These are phyloP conservation scores for Alisma plantagoaquatica DNA, from an alignment of 106 monocot genomes.

Conservation along the genomic window DNA sequence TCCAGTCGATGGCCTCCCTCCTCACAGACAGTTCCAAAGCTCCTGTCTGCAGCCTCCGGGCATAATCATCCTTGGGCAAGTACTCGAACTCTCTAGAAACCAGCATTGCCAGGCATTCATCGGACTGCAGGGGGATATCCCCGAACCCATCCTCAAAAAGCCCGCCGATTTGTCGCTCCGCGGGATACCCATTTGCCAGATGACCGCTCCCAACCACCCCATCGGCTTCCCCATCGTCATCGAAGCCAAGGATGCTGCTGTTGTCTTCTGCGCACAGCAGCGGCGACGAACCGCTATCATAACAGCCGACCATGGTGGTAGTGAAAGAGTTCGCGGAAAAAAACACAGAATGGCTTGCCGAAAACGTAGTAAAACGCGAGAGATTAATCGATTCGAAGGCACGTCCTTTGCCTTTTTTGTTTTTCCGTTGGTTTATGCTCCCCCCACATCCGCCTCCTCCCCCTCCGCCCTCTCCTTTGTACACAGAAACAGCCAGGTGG, in stretches of 20 bases:
- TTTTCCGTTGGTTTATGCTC: neutral
- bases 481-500: neutral
- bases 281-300: constrained; percentile 37
- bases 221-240: constrained; percentile 29
- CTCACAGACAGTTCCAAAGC: constrained; percentile 49
- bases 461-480: constrained; percentile 1
- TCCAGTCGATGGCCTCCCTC: constrained; percentile 92
- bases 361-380: too few species aligned
- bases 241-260: constrained; percentile 45
- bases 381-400: too few species aligned
- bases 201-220: constrained; percentile 5
- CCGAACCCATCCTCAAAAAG: constrained; percentile 27
- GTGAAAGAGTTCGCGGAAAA: too few species aligned
- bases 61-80: constrained; percentile 56
- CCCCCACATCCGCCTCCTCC: constrained; percentile 5
- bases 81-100: constrained; percentile 47
- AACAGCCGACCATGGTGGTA: too few species aligned
- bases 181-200: neutral
- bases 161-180: constrained; percentile 2
- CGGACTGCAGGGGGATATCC: constrained; percentile 54
- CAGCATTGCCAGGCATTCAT: constrained; percentile 51
- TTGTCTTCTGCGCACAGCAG: constrained; percentile 69
- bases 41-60: constrained; percentile 38
- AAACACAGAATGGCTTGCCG: too few species aligned
- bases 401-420: too few species aligned